Base-by-base conservation (phyloP, 345 rosid genomes). In the Arabidopsis arenosa region DNA sequence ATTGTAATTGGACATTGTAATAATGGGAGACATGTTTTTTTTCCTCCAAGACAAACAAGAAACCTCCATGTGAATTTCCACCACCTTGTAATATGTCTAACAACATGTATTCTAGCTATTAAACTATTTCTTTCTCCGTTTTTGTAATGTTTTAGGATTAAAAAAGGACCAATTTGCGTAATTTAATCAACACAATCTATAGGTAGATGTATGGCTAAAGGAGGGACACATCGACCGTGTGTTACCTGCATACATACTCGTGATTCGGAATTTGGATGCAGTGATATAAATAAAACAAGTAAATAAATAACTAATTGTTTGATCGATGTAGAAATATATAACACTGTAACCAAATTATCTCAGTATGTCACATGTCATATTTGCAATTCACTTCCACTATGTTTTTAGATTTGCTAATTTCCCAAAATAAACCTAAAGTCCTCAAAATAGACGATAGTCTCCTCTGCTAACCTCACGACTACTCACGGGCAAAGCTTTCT, bases 1-100 rank as follows among this genome's bases (percentile, higher is more conserved):
- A 58, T 17, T 58, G 12, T 23, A 33, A 33, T 44, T 55, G 65
- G 56, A 43, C 2, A 73, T 13, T 52, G 21, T 59, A 59, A 67
- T 67, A 75, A 75, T 75, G 60, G 35, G 68, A 65, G 72, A 66
- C 78, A 74, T 74, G 78, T 66, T 56, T 57, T 56, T 56, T 56
- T 5, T 59, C 36, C 60, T 36, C 18, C 54, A 67, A 48, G 68
- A 67, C 79, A 58, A 67, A 48, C 68, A 48, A 58, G 68, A 59
- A 67, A 67, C 5, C 6, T 3, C 73, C 79, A 75, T 59, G 68
- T 75, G 79, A 75, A 30, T 67, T 67, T 47, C 68, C 68, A 67
- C 74, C 55, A 75, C 65, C 15, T 67, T 59, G 55, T 57, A 56
- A 30, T 66, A 36, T 23, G 39, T 49, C 57, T 44, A 43, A 63